Base-by-base conservation (phyloP, 352 stramenopile species). In the Globisporangium paroecandrum region DNA sequence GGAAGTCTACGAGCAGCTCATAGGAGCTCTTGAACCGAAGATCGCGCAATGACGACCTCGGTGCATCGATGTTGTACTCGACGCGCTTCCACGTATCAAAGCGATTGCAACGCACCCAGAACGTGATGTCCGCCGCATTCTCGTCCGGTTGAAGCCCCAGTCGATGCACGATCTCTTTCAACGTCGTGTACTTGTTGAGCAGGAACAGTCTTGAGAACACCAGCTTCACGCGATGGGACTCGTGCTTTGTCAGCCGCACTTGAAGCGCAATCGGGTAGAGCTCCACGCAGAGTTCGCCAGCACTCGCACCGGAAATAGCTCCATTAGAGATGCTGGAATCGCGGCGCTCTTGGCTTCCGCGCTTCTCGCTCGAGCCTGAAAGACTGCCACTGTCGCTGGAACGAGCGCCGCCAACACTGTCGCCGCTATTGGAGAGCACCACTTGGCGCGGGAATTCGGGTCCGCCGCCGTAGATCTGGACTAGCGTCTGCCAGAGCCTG, bases 1-100 rank as follows among this genome's bases (percentile, higher is more conserved):
- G 81, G 32, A 91, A 90, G 68, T 93, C 83, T 34, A 93, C 76
- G 20, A 93, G 77, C 43, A 93, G 53, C 47, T 93, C 85, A 58
- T 85, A 70, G 0, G 76, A 66, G 55, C 75, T 87, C 34, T 77
- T 73, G 43, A 93, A 74, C 5, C 77, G 66, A 8, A 89, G 64
- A 5, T 76, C 67, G 0, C 77, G 63, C 1, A 91, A 66, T 12
- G 80, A 82, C n/a, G 71, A 73, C 13, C 66, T 62, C 1, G 75
- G 73, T 7, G 70, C 73, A 55, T 89, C 78, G 0, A 88, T 65
- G 47, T 69, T 89, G 53, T 73, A 82, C 60, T 90, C 80, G 29
- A 93, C 74, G 1, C 78, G 78, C 20, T 72, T 68, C 85, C 85
- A 93, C 3, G 81, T 71, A 51, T 89, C 78, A 46, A 79, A 75